Evolutionary conservation across 2,329 filamentous ascomycete species (phyloP).

Genomic region (Stemphylium beticola): DNA sequence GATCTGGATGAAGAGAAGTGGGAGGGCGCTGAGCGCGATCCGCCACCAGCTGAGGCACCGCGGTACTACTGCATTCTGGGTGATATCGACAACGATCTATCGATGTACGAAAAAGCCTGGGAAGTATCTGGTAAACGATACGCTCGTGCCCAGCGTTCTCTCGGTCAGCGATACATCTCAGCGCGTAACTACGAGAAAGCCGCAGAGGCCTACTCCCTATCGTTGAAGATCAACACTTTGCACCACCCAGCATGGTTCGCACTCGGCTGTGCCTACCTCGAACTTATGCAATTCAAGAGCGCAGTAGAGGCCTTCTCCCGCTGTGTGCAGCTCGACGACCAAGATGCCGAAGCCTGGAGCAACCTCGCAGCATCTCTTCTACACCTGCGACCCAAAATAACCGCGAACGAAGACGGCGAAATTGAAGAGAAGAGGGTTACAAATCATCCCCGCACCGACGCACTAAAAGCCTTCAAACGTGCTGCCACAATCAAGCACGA

Average conservation of each 20-base stretch:
- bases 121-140: conserved; percentile 80
- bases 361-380: conserved; percentile 88
- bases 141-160: conserved; percentile 82
- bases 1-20: conserved; percentile 57
- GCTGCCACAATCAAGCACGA: conserved; percentile 83
- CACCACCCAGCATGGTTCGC: conserved; percentile 88
- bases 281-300: conserved; percentile 75
- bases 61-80: conserved; percentile 92
- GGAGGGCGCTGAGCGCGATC: conserved; percentile 73
- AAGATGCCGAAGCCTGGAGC: conserved; percentile 91
- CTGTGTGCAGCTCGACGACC: conserved; percentile 83
- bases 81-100: conserved; percentile 77
- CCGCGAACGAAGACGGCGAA: conserved; percentile 45
- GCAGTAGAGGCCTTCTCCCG: conserved; percentile 84
- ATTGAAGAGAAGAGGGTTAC: conserved; percentile 48
- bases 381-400: conserved; percentile 62
- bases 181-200: conserved; percentile 71
- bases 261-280: conserved; percentile 84
- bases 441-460: conserved; percentile 67
- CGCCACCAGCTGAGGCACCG: conserved; percentile 80
- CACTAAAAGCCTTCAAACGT: conserved; percentile 83
- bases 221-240: conserved; percentile 78
- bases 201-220: conserved; percentile 76
- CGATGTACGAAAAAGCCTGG: conserved; percentile 87
- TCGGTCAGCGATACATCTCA: conserved; percentile 79